These are phyloP conservation scores for Fusarium sarcochroum DNA, from an alignment of 2,329 filamentous ascomycete genomes.

Conservation along the genomic window DNA sequence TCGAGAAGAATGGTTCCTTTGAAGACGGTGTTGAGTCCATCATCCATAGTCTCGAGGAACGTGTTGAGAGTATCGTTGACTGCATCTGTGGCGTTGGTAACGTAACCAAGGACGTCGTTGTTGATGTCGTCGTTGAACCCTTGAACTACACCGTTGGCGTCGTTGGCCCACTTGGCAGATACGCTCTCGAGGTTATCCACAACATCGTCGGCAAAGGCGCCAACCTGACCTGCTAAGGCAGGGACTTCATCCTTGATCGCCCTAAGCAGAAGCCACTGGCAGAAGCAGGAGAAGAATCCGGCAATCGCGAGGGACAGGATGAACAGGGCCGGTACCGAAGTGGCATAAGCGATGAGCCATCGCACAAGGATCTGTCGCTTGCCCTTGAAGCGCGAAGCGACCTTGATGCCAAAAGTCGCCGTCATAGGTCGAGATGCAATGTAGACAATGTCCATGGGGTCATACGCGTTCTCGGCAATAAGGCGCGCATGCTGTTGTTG, in stretches of 20 bases:
- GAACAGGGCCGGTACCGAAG: slow-evolving; percentile 86
- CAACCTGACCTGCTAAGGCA: slow-evolving; percentile 79
- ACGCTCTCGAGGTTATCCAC: slow-evolving; percentile 79
- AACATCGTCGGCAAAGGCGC: slow-evolving; percentile 83
- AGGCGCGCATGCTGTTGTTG: slow-evolving; percentile 79
- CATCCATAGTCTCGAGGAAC: slow-evolving; percentile 83
- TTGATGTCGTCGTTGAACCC: slow-evolving; percentile 85
- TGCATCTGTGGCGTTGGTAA: slow-evolving; percentile 84
- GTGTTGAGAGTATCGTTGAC: slow-evolving; percentile 88
- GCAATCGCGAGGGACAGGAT: slow-evolving; percentile 86
- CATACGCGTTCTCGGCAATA: slow-evolving; percentile 75
- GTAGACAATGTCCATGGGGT: slow-evolving; percentile 90
- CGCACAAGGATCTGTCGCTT: slow-evolving; percentile 79
- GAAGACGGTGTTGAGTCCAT: slow-evolving; percentile 82
- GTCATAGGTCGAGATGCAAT: slow-evolving; percentile 87
- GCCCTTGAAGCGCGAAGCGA: slow-evolving; percentile 75
- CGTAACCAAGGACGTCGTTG: slow-evolving; percentile 86
- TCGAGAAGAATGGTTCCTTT: slow-evolving; percentile 84
- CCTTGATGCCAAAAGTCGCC: slow-evolving; percentile 77
- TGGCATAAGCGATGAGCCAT: slow-evolving; percentile 91
- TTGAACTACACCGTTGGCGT: slow-evolving; percentile 80
- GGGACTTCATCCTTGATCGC: slow-evolving; percentile 83
- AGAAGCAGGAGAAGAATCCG: slow-evolving; percentile 85
- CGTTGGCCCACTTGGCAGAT: slow-evolving; percentile 81
- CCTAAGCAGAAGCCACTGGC: slow-evolving; percentile 83